Conservation (phyloP, 495 filamentous ascomycete species). For the Jackrogersella minutella region DNA sequence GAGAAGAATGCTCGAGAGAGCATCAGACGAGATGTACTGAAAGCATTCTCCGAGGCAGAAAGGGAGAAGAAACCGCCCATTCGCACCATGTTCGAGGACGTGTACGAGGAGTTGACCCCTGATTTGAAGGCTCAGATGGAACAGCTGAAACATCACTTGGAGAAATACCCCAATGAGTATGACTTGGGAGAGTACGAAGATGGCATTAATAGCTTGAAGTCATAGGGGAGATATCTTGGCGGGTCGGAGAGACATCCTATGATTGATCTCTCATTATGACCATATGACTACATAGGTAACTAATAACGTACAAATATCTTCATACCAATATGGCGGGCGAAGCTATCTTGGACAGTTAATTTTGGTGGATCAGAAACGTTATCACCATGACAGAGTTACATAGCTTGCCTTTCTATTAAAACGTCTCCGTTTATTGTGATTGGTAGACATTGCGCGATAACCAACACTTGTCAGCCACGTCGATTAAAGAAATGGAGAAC, state of each 20-base stretch:
- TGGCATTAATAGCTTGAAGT: constrained; percentile 70
- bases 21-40: constrained; percentile 76
- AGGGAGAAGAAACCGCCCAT: constrained; percentile 87
- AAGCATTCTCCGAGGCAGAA: constrained; percentile 87
- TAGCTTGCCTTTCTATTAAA: background rate
- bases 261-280: background rate
- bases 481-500: constrained; percentile 26
- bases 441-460: constrained; percentile 23
- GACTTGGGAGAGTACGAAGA: constrained; percentile 80
- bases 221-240: constrained; percentile 1
- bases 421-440: background rate
- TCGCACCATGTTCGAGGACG: constrained; percentile 79
- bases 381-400: background rate
- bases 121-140: constrained; percentile 81
- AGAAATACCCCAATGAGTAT: constrained; percentile 93
- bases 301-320: background rate
- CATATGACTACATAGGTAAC: too few relatives aligned
- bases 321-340: background rate
- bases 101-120: constrained; percentile 87
- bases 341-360: background rate
- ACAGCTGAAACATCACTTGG: constrained; percentile 76
- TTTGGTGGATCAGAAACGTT: background rate
- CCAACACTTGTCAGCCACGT: constrained; percentile 38
- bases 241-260: background rate
- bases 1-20: constrained; percentile 75